Evolutionary conservation across 805 yeast species (phyloP).

Genomic region (Priceomyces medius): DNA sequence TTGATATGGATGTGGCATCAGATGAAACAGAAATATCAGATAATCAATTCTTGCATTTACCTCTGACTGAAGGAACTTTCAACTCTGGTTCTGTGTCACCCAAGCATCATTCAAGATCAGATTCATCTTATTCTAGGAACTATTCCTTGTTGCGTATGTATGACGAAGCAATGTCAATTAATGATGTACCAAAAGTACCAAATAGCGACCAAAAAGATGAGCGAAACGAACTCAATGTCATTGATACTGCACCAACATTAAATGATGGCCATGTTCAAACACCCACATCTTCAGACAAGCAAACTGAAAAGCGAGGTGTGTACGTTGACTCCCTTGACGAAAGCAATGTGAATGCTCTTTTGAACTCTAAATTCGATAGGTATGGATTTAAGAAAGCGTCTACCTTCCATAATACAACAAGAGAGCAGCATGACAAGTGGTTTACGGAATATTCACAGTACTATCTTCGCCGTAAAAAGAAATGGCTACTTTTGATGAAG

Average conservation of each 20-base stretch:
- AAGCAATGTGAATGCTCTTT: conserved; percentile 10
- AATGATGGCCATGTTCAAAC: not conserved
- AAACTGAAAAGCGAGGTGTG: not conserved
- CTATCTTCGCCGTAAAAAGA: conserved; percentile 60
- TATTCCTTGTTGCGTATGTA: conserved; percentile 40
- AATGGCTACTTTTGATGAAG: conserved; percentile 71
- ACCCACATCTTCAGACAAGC: not conserved
- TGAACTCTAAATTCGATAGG: conserved; percentile 49
- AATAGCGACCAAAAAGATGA: not conserved
- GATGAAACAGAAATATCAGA: not conserved
- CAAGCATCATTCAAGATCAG: conserved; percentile 10
- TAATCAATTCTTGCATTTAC: not conserved
- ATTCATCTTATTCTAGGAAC: conserved; percentile 32
- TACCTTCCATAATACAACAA: conserved; percentile 44
- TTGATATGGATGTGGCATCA: not conserved
- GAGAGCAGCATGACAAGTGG: conserved; percentile 70
- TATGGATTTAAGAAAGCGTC: conserved; percentile 84
- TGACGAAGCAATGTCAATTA: conserved; percentile 21
- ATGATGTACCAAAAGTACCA: not conserved
- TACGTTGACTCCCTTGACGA: conserved; percentile 5
- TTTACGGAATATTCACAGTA: conserved; percentile 66
- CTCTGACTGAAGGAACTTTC: not conserved
- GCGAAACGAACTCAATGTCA: not conserved
- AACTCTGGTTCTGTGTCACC: not conserved
- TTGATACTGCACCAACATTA: not conserved